phyloP scores from a whole-genome alignment of 495 filamentous ascomycete species.

The Penicillium cinerascens region DNA sequence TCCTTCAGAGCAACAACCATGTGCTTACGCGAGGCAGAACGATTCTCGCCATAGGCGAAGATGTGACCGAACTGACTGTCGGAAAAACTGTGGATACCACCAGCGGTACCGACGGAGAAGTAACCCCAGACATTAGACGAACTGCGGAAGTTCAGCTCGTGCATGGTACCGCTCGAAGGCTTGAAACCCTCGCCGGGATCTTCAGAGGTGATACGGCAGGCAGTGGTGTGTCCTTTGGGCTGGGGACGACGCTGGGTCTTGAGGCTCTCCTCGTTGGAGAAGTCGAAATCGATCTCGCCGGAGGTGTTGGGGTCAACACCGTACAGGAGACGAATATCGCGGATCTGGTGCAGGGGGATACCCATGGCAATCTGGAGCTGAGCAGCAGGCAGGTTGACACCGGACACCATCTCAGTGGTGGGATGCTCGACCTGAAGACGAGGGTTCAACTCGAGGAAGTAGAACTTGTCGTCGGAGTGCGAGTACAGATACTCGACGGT shows the following conservation, averaged over 20 bases:
- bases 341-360: conserved; percentile 90
- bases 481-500: conserved; percentile 99
- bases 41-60: conserved; percentile 97
- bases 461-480: conserved; percentile 97
- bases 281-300: conserved; percentile 95
- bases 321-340: conserved; percentile 93
- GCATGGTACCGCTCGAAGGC: conserved; percentile 97
- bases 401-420: conserved; percentile 98
- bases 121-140: conserved; percentile 99
- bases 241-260: conserved; percentile 83
- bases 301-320: conserved; percentile 85
- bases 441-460: conserved; percentile 97
- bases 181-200: conserved; percentile 99
- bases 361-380: conserved; percentile 99
- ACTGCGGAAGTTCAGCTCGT: conserved; percentile 97
- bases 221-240: conserved; percentile 94
- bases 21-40: conserved; percentile 93
- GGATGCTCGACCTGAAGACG: conserved; percentile 99
- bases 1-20: conserved; percentile 99
- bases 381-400: conserved; percentile 94
- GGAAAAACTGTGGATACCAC: conserved; percentile 98
- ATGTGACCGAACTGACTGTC: conserved; percentile 99
- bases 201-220: conserved; percentile 98
- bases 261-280: conserved; percentile 79
- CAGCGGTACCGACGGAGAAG: conserved; percentile 95